Conservation (phyloP, 2,329 filamentous ascomycete species). For the Hypoxylon sp. region DNA sequence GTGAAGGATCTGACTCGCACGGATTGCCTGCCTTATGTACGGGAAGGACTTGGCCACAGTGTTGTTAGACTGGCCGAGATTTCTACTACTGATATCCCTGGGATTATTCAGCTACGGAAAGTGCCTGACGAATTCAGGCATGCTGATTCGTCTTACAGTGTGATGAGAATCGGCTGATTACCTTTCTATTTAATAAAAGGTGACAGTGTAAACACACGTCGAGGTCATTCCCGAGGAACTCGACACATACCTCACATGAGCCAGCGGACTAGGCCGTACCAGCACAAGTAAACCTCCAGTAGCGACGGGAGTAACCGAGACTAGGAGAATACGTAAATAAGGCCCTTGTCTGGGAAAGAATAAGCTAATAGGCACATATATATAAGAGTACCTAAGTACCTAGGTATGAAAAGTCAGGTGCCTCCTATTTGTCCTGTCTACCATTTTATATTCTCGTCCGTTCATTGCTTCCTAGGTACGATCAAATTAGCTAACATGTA, state of each 20-base stretch:
- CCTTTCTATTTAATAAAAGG: neutral
- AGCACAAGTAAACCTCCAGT: neutral
- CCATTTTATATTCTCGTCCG: neutral
- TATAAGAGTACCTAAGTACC: neutral
- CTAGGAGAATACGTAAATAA: neutral
- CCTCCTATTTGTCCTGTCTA: neutral
- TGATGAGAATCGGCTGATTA: neutral
- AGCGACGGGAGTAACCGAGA: neutral
- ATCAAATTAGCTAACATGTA: neutral
- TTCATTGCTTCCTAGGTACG: neutral
- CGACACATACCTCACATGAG: neutral
- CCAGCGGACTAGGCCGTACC: neutral
- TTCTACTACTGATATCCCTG: neutral
- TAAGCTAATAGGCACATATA: neutral
- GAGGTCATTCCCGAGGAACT: too few species aligned
- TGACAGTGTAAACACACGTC: too few species aligned
- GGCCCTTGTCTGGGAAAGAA: neutral
- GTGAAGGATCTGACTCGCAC: neutral
- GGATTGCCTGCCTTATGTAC: neutral
- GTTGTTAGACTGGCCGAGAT: neutral
- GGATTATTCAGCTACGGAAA: neutral
- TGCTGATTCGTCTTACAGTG: neutral
- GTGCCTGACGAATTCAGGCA: neutral
- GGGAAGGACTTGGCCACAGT: neutral
- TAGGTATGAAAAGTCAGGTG: neutral